Percentiles rank a stretch among this genome's conserved stretches.
phyloP scores from a whole-genome alignment of 1,139 yeast genomes.

The Kodamaea anthophila region DNA sequence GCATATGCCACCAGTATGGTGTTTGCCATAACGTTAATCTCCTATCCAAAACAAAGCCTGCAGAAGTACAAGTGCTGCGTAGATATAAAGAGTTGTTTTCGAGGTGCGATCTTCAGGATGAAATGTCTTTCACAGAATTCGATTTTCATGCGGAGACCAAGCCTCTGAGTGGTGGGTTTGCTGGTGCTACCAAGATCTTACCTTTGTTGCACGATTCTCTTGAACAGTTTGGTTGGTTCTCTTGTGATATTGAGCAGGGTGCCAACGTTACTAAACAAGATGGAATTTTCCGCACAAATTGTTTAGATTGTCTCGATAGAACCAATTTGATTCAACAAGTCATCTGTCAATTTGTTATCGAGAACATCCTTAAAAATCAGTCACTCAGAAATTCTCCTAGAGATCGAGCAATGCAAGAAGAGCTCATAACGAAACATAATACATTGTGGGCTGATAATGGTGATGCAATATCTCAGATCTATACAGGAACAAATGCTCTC shows the following conservation, averaged over 20 bases:
- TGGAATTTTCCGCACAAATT: slow-evolving; percentile 88
- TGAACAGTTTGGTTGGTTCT: slow-evolving; percentile 67
- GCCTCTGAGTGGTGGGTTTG: slow-evolving; percentile 66
- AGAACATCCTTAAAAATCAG: slow-evolving; percentile 56
- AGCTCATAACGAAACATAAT: slow-evolving; percentile 62
- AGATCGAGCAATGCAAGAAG: slow-evolving; percentile 27
- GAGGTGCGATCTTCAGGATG: slow-evolving; percentile 37
- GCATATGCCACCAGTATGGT: slow-evolving; percentile 69
- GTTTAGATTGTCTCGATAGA: slow-evolving; percentile 91
- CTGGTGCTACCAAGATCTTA: slow-evolving; percentile 69
- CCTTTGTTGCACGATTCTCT: slow-evolving; percentile 60
- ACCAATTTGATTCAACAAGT: slow-evolving; percentile 92
- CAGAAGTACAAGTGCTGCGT: slow-evolving; percentile 67
- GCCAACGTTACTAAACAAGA: slow-evolving; percentile 62
- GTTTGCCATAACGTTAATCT: slow-evolving; percentile 81
- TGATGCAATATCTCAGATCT: slow-evolving; percentile 91
- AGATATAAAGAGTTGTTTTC: slow-evolving; percentile 58
- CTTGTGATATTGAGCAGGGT: slow-evolving; percentile 41
- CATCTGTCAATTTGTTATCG: slow-evolving; percentile 54
- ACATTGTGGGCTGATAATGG: slow-evolving; percentile 97
- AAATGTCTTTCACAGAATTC: slow-evolving; percentile 65
- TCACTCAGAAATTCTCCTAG: slow-evolving; percentile 15
- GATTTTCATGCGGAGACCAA: slow-evolving; percentile 93
- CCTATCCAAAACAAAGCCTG: slow-evolving; percentile 64
- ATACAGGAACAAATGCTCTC: slow-evolving; percentile 94